A percentile compares a stretch with the other conserved stretches of the same genome.
These are phyloP conservation scores for Neocatenulostroma microsporum DNA, from an alignment of 2,329 filamentous ascomycete species.

Conservation along the genomic window DNA sequence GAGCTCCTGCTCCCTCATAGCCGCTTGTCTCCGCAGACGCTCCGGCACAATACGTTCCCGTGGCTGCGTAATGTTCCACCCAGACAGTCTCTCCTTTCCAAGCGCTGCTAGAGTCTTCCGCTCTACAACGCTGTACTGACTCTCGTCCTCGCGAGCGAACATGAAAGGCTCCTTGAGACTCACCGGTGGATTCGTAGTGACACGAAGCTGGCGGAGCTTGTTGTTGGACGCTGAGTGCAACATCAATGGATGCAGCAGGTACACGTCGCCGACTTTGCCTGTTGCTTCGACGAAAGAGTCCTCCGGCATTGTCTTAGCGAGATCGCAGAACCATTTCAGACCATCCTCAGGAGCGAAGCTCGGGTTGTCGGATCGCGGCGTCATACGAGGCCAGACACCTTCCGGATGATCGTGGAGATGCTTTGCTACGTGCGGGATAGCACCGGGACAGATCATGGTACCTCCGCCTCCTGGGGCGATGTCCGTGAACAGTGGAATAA, in stretches of 20 bases:
- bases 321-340: slow-evolving; percentile 39
- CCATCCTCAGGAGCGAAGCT: slow-evolving; percentile 39
- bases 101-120: slow-evolving; percentile 9
- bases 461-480: slow-evolving; percentile 54
- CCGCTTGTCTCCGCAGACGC: slow-evolving; percentile 40
- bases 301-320: slow-evolving; percentile 27
- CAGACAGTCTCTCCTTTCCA: slow-evolving; percentile 4
- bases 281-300: slow-evolving; percentile 48
- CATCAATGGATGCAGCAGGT: slow-evolving; percentile 54
- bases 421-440: slow-evolving; percentile 50
- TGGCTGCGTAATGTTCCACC: slow-evolving; percentile 7
- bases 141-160: slow-evolving; percentile 42
- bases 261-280: slow-evolving; percentile 50
- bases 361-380: slow-evolving; percentile 43
- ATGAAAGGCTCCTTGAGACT: slow-evolving; percentile 45
- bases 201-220: slow-evolving; percentile 38
- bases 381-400: slow-evolving; percentile 60
- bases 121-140: slow-evolving; percentile 7
- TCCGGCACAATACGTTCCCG: slow-evolving; percentile 8
- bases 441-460: slow-evolving; percentile 46
- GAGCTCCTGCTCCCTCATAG: slow-evolving; percentile 44
- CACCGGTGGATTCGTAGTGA: slow-evolving; percentile 52
- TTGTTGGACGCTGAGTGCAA: slow-evolving; percentile 50
- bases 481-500: slow-evolving; percentile 61
- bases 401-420: slow-evolving; percentile 54